Evolutionary conservation across 83 land plant genomes (phyloP).

Genomic region (Diphasiastrum complanatum): DNA sequence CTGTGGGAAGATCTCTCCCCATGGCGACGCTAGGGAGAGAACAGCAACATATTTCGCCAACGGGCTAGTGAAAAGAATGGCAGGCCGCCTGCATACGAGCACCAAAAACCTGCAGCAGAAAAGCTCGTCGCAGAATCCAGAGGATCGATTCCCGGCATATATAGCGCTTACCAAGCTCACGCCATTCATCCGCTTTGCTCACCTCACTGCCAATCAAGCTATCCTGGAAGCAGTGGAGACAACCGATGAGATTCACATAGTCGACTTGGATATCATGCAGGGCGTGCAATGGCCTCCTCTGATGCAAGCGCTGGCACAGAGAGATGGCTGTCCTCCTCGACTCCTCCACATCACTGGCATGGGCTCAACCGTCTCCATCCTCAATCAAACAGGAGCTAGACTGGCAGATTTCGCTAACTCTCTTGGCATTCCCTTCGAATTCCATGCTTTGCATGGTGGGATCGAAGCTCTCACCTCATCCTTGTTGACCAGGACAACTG

Average conservation of each 20-base stretch:
- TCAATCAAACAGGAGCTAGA: conserved; percentile 44
- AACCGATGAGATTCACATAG: conserved; percentile 41
- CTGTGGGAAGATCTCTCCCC: no score
- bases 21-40: no score
- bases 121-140: no score
- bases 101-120: no score
- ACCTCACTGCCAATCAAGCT: conserved; percentile 68
- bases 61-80: no score
- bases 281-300: conserved; percentile 68
- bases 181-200: conserved; percentile 53
- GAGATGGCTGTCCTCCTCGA: conserved; percentile 42
- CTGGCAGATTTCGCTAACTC: conserved; percentile 44
- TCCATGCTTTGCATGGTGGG: conserved; percentile 35
- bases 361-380: conserved; percentile 19
- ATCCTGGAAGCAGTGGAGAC: conserved; percentile 46
- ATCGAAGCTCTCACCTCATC: no score
- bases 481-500: conserved; percentile 29
- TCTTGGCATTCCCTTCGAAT: conserved; percentile 42
- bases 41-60: no score
- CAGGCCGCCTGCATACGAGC: no score
- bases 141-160: no score
- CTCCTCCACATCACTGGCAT: conserved; percentile 57
- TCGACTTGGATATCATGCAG: conserved; percentile 67
- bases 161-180: conserved; percentile 55
- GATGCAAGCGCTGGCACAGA: conserved; percentile 49